Evolutionary conservation across 2,329 filamentous ascomycete genomes (phyloP), one percentile per base, ranked within the genome.

Genomic region (Ophiocordyceps polyrhachis-furcata): DNA sequence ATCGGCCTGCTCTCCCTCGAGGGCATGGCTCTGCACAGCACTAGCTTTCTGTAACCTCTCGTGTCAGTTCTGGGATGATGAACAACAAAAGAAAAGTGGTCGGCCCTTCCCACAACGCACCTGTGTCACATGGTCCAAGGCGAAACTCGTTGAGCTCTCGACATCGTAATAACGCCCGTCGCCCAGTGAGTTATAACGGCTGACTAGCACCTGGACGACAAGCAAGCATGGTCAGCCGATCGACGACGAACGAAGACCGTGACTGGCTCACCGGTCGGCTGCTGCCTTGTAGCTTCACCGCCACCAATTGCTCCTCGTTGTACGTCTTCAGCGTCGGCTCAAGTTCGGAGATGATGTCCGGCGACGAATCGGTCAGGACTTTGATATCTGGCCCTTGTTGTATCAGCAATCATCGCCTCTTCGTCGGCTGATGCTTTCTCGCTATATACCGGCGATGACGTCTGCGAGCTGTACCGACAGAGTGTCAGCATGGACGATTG

Each of bases 271-370:
- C 64, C 45, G 58, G 55, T 61, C 86, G 79, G 62, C 78, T 89
- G 58, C 83, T 77, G 28, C 87, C 87, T 0, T 89, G 89, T 46
- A 98, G 75, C 71, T 93, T 94, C 49, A 85, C 81, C 15, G 87
- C 87, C 43, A 79, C 67, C 62, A 95, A 83, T 64, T 98, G 91
- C 63, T 88, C 82, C 65, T 98, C 89, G 56, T 96, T 95, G 73
- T 98, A 96, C 64, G 83, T 86, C 64, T 88, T 72, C 61, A 94
- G 93, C 0, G 91, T 87, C 0, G 87, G 83, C 7, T 72, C 74
- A 44, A 95, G 80, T 50, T 83, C 78, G 48, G 76, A 67, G 45
- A 88, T 66, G 49, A 91, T 68, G 45, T 72, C 67, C 35, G 79
- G 74, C 40, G 78, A 76, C 53, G 82, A 76, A 49, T 76, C 68